Conservation (phyloP, 352 stramenopile genomes). For the Pythium chondricola region DNA sequence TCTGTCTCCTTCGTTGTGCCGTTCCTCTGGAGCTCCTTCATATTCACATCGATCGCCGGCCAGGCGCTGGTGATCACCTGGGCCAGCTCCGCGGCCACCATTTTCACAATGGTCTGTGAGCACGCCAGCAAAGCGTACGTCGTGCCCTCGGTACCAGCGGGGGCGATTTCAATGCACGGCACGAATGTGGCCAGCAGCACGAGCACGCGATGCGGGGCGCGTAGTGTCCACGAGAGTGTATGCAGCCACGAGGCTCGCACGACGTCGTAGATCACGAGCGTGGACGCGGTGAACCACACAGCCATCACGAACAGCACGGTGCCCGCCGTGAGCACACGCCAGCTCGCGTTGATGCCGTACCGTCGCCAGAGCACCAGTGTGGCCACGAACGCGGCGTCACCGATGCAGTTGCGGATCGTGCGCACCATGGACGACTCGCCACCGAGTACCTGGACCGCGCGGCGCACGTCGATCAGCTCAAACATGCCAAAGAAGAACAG, state of each 20-base stretch:
- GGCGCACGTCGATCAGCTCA: conserved; percentile 17
- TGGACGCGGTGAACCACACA: conserved; percentile 7
- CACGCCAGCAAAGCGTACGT: conserved; percentile 32
- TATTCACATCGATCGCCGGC: conserved; percentile 6
- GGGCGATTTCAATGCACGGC: conserved; percentile 36
- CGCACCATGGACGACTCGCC: conserved; percentile 4
- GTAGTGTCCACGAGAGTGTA: conserved; percentile 11
- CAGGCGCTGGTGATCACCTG: conserved; percentile 5
- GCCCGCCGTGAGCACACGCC: conserved; percentile 11
- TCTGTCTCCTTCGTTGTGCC: not conserved
- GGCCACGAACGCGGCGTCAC: conserved; percentile 19
- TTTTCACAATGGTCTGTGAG: conserved; percentile 28
- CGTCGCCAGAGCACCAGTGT: conserved; percentile 20
- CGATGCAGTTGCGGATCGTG: conserved; percentile 16
- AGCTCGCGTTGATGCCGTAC: conserved; percentile 20
- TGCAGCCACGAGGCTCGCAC: conserved; percentile 22
- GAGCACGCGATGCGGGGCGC: conserved; percentile 21
- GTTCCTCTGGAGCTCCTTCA: not conserved
- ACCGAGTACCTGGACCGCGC: conserved; percentile 21
- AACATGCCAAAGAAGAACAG: conserved; percentile 37
- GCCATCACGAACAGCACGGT: conserved; percentile 14
- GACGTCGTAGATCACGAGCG: conserved; percentile 22
- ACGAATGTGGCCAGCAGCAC: conserved; percentile 30
- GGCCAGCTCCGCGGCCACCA: conserved; percentile 24
- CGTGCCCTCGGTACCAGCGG: conserved; percentile 32